Conservation (phyloP, 345 rosid species). For the Adansonia digitata region DNA sequence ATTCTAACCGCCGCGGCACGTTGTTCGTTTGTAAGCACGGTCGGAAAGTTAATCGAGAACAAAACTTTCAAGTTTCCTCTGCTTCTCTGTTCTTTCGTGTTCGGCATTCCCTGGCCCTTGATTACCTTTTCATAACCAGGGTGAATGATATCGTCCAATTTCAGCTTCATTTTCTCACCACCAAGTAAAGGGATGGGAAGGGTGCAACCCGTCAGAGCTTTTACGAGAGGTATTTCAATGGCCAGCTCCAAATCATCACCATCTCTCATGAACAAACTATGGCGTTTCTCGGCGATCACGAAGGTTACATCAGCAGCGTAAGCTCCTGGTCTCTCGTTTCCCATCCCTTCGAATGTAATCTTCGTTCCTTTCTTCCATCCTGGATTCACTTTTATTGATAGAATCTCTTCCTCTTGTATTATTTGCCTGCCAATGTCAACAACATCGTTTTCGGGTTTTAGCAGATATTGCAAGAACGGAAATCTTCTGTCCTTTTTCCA, state of each 20-base stretch:
- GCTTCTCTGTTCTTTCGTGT: slow-evolving; percentile 37
- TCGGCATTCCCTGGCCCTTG: slow-evolving; percentile 69
- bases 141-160: slow-evolving; percentile 43
- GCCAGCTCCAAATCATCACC: slow-evolving; percentile 62
- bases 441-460: background rate
- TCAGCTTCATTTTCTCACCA: slow-evolving; percentile 35
- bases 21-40: slow-evolving; percentile 43
- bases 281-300: slow-evolving; percentile 54
- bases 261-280: slow-evolving; percentile 45
- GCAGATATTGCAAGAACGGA: too few species aligned
- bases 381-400: slow-evolving; percentile 68
- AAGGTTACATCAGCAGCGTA: slow-evolving; percentile 65
- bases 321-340: slow-evolving; percentile 55
- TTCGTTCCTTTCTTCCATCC: slow-evolving; percentile 84
- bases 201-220: slow-evolving; percentile 61
- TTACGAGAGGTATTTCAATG: slow-evolving; percentile 49
- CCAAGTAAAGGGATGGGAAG: slow-evolving; percentile 53
- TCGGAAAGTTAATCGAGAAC: slow-evolving; percentile 51
- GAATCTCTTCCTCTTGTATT: slow-evolving; percentile 54
- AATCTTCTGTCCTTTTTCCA: too few species aligned
- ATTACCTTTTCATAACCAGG: slow-evolving; percentile 51
- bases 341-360: slow-evolving; percentile 76
- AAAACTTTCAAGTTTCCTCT: slow-evolving; percentile 55
- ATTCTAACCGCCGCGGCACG: slow-evolving; percentile 36
- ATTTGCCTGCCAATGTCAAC: slow-evolving; percentile 29